Percentiles rank a stretch among this genome's conserved stretches.
Conservation (phyloP, 345 rosid genomes). For the Stellera chamaejasme region DNA sequence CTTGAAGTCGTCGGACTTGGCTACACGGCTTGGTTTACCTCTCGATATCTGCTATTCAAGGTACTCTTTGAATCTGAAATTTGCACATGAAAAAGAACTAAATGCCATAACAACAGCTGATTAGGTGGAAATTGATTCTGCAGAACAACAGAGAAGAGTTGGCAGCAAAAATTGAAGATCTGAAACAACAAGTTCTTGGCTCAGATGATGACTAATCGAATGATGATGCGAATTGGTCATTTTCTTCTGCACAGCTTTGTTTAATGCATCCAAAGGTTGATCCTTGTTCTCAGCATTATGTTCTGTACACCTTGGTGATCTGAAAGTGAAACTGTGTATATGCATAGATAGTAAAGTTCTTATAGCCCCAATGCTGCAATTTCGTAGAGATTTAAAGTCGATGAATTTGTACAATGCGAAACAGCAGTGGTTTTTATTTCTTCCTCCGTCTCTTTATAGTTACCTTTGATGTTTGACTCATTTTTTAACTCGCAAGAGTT, state of each 20-base stretch:
- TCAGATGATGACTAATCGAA: slow-evolving; percentile 29
- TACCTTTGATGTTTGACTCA: too few relatives aligned
- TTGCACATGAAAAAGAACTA: background rate
- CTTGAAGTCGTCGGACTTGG: slow-evolving; percentile 92
- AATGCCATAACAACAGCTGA: background rate
- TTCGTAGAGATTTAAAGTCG: too few relatives aligned
- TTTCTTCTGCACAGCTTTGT: background rate
- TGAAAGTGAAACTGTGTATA: too few relatives aligned
- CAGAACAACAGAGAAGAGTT: slow-evolving; percentile 75
- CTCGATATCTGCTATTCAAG: slow-evolving; percentile 78
- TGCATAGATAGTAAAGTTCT: too few relatives aligned
- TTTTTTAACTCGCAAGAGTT: too few relatives aligned
- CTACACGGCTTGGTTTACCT: slow-evolving; percentile 73
- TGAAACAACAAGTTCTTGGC: slow-evolving; percentile 68
- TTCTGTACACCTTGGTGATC: slow-evolving; percentile 7
- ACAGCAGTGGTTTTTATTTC: too few relatives aligned
- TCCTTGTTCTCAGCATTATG: background rate
- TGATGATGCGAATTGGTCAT: background rate
- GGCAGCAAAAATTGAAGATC: slow-evolving; percentile 47
- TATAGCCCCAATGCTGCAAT: too few relatives aligned
- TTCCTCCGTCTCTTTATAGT: too few relatives aligned
- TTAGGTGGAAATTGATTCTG: background rate
- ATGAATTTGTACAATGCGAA: too few relatives aligned
- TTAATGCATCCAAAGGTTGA: background rate
- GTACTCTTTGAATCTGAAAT: slow-evolving; percentile 19